Conservation (phyloP, 2,329 filamentous ascomycete species). For the Geosmithia putterillii region DNA sequence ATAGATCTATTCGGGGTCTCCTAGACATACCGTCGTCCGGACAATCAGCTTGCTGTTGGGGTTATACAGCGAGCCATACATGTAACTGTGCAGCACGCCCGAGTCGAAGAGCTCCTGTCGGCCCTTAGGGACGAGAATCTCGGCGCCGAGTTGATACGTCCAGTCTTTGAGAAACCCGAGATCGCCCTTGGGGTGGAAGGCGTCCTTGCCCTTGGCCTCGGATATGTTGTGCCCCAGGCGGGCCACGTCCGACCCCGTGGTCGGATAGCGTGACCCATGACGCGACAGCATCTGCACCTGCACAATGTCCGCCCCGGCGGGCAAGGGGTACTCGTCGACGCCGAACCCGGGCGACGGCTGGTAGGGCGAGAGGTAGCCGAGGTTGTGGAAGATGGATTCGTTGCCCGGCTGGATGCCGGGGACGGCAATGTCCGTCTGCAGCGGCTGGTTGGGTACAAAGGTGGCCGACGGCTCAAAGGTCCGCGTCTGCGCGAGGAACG, state of each 20-base stretch:
- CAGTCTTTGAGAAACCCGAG: slow-evolving; percentile 58
- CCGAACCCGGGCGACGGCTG: slow-evolving; percentile 62
- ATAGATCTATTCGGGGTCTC: not conserved
- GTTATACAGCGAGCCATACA: slow-evolving; percentile 60
- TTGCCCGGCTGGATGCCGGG: slow-evolving; percentile 39
- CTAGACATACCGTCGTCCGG: slow-evolving; percentile 44
- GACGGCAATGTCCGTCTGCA: slow-evolving; percentile 61
- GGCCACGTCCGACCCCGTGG: slow-evolving; percentile 41
- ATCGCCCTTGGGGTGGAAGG: slow-evolving; percentile 41
- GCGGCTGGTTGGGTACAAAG: slow-evolving; percentile 55
- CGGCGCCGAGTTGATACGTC: slow-evolving; percentile 55
- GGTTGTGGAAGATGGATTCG: slow-evolving; percentile 56
- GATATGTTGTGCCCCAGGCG: slow-evolving; percentile 44
- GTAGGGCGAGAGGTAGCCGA: slow-evolving; percentile 58
- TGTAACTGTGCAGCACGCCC: slow-evolving; percentile 57
- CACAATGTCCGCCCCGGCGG: slow-evolving; percentile 52
- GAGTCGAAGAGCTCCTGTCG: slow-evolving; percentile 63
- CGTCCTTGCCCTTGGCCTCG: slow-evolving; percentile 36
- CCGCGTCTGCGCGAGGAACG: slow-evolving; percentile 62
- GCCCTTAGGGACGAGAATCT: slow-evolving; percentile 62
- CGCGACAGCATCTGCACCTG: slow-evolving; percentile 63
- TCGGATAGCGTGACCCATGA: slow-evolving; percentile 64
- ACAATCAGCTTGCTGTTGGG: slow-evolving; percentile 61
- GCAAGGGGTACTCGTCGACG: slow-evolving; percentile 58
- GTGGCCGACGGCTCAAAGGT: slow-evolving; percentile 51